Evolutionary conservation across 2,329 filamentous ascomycete species (phyloP).

Genomic region (Exophiala sp.): DNA sequence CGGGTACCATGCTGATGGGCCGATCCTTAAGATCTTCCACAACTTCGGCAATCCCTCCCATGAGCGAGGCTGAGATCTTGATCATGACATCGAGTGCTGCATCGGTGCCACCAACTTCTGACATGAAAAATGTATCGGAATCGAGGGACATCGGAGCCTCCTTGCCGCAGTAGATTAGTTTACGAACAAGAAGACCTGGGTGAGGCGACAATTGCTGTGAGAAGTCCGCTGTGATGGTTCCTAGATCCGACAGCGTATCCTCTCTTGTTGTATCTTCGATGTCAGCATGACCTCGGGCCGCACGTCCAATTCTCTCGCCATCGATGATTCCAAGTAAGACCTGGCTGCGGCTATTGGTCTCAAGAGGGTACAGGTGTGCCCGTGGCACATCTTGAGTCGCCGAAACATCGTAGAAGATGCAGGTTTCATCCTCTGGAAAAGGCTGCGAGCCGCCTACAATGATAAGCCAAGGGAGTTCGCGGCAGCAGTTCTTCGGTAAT

Average conservation of each 20-base stretch:
- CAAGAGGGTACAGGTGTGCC: slow-evolving; percentile 63
- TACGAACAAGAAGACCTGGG: slow-evolving; percentile 14
- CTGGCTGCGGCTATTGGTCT: slow-evolving; percentile 78
- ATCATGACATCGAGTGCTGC: slow-evolving; percentile 10
- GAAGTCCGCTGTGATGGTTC: slow-evolving; percentile 17
- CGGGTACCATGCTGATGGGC: slow-evolving; percentile 24
- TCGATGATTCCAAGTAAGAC: slow-evolving; percentile 81
- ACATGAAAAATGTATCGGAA: slow-evolving; percentile 8
- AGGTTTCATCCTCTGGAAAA: not conserved
- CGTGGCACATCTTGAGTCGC: slow-evolving; percentile 14
- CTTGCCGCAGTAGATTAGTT: slow-evolving; percentile 12
- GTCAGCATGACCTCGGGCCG: not conserved
- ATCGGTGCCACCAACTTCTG: slow-evolving; percentile 7
- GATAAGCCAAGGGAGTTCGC: not conserved
- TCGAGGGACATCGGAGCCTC: not conserved
- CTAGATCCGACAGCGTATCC: slow-evolving; percentile 11
- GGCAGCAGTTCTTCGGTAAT: not conserved
- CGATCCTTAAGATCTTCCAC: slow-evolving; percentile 15
- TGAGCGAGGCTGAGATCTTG: slow-evolving; percentile 6
- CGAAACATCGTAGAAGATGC: slow-evolving; percentile 20
- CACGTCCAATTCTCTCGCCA: slow-evolving; percentile 59
- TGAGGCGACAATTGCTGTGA: slow-evolving; percentile 1
- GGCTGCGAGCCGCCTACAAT: not conserved
- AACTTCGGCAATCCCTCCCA: not conserved
- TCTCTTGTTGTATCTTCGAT: slow-evolving; percentile 28